These are phyloP conservation scores for Phaeophleospora eucalypticola DNA, from an alignment of 2,329 filamentous ascomycete genomes.

Conservation along the genomic window DNA sequence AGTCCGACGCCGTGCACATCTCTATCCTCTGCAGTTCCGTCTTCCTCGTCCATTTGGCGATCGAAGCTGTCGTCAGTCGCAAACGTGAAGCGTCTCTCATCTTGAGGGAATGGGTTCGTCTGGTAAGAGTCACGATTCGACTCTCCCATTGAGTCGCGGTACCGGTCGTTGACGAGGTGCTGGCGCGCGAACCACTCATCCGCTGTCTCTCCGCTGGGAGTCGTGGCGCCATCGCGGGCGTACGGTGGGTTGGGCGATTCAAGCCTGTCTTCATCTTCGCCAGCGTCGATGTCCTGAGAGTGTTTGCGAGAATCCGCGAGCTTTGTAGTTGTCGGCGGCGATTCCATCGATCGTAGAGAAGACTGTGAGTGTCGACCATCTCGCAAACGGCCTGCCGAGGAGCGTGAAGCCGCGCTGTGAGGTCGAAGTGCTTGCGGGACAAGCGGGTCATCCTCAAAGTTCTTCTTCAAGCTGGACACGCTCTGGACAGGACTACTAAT, in stretches of 20 bases:
- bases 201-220: constrained; percentile 34
- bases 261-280: constrained; percentile 35
- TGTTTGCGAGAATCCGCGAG: constrained; percentile 49
- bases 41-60: constrained; percentile 38
- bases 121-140: constrained; percentile 36
- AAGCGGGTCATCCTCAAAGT: constrained; percentile 54
- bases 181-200: constrained; percentile 51
- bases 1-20: constrained; percentile 58
- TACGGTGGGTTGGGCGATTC: constrained; percentile 44
- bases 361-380: constrained; percentile 49
- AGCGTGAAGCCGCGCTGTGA: constrained; percentile 40
- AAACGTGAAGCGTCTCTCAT: constrained; percentile 48
- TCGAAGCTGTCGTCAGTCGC: constrained; percentile 56
- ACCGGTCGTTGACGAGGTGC: constrained; percentile 58
- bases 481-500: constrained; percentile 77
- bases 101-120: constrained; percentile 51
- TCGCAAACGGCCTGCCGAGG: constrained; percentile 59
- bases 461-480: constrained; percentile 61
- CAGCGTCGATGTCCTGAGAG: constrained; percentile 47
- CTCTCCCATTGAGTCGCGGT: constrained; percentile 42
- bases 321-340: constrained; percentile 56
- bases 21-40: constrained; percentile 58
- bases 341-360: constrained; percentile 58
- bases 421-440: constrained; percentile 31
- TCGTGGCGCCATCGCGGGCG: constrained; percentile 38